These are phyloP conservation scores for Fusarium scirpi DNA, from an alignment of 2,329 filamentous ascomycete genomes.

Conservation along the genomic window DNA sequence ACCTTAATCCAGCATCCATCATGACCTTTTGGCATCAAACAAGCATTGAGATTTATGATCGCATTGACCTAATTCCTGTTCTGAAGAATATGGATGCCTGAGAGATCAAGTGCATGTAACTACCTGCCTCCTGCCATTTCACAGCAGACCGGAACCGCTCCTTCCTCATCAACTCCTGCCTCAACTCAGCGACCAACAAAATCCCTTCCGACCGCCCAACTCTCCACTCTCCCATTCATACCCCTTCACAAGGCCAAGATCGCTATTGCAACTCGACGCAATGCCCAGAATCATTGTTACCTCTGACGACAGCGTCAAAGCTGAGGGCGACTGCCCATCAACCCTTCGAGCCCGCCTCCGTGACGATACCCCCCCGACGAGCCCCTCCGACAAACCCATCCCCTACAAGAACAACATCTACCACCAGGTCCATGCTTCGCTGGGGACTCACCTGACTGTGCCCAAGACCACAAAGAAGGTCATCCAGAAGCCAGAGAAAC, in stretches of 20 bases:
- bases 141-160: background rate
- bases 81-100: no score
- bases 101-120: no score
- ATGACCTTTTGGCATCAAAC: no score
- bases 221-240: background rate
- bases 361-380: constrained; percentile 29
- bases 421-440: constrained; percentile 43
- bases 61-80: no score
- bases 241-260: background rate
- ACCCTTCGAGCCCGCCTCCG: constrained; percentile 48
- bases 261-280: background rate
- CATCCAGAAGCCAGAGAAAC: background rate
- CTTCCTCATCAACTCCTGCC: background rate
- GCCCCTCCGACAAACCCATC: constrained; percentile 4
- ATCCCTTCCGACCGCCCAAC: no score
- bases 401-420: constrained; percentile 38
- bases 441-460: constrained; percentile 5
- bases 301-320: constrained; percentile 21
- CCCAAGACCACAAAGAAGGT: background rate
- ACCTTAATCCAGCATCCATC: no score
- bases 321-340: constrained; percentile 33
- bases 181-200: background rate
- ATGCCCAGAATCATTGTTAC: constrained; percentile 13
- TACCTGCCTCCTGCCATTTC: background rate
- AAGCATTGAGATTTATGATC: no score